A percentile compares a stretch with the other conserved stretches of the same genome.
phyloP scores from a whole-genome alignment of 345 rosid genomes.

The Linum tenue region DNA sequence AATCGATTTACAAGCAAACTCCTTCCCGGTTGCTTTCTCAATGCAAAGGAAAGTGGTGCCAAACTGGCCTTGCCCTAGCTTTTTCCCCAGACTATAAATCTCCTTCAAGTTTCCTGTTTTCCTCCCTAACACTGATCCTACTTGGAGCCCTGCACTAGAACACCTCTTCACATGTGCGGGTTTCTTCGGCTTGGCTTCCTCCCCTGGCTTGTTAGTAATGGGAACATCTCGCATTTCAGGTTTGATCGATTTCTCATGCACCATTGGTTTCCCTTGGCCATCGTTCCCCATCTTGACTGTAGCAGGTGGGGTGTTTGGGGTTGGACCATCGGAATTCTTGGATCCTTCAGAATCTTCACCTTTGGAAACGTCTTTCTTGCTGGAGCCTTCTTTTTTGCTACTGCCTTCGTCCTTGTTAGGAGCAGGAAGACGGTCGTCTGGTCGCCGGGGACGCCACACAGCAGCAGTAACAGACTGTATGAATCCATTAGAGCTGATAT shows the following conservation, averaged over 20 bases:
- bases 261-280: not conserved
- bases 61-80: not conserved
- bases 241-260: not conserved
- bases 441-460: not conserved
- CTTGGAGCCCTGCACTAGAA: not conserved
- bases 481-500: not conserved
- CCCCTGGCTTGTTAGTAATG: not conserved
- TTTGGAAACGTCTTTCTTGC: not conserved
- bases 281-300: not conserved
- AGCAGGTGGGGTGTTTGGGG: not conserved
- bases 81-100: not conserved
- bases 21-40: not conserved
- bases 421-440: not conserved
- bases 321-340: not conserved
- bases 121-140: not conserved
- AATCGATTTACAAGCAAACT: not conserved
- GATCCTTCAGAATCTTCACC: not conserved
- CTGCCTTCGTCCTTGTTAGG: not conserved
- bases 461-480: not conserved
- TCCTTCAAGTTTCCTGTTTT: not conserved
- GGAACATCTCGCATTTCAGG: not conserved
- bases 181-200: not conserved
- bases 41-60: not conserved
- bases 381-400: not conserved
- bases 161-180: not conserved